phyloP scores from a whole-genome alignment of 306 rosid genomes.

The Bauhinia variegata region DNA sequence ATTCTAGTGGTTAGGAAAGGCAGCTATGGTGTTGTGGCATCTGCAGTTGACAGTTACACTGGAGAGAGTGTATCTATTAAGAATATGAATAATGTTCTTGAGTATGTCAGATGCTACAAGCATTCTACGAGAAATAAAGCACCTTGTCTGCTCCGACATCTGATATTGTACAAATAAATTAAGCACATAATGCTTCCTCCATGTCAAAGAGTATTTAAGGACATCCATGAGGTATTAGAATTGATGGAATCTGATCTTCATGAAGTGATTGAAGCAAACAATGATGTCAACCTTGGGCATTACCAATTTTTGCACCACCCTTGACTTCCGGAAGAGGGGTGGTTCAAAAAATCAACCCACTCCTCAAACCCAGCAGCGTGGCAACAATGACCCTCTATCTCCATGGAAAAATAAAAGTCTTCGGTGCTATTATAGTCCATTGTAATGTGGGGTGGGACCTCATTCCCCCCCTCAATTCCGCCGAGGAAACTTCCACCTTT shows the following conservation, averaged over 20 bases:
- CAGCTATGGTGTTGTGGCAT: constrained; percentile 78
- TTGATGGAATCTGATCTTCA: constrained; percentile 78
- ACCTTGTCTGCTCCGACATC: constrained; percentile 69
- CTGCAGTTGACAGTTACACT: constrained; percentile 67
- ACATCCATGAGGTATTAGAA: constrained; percentile 72
- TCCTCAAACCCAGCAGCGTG: too few relatives aligned
- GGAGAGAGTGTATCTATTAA: constrained; percentile 74
- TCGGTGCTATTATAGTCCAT: too few relatives aligned
- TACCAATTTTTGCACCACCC: too few relatives aligned
- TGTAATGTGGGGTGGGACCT: too few relatives aligned
- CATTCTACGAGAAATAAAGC: constrained; percentile 68
- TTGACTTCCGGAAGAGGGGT: too few relatives aligned
- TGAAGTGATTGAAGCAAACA: constrained; percentile 63
- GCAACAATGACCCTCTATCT: too few relatives aligned
- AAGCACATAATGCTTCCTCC: constrained; percentile 76
- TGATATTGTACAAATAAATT: constrained; percentile 71
- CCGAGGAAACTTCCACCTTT: too few relatives aligned
- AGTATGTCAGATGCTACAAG: constrained; percentile 71
- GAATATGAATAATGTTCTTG: constrained; percentile 67
- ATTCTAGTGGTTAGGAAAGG: constrained; percentile 70
- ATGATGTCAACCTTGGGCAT: constrained; percentile 67
- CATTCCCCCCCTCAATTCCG: too few relatives aligned
- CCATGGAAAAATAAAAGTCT: too few relatives aligned
- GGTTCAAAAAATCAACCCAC: too few relatives aligned
- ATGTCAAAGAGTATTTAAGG: constrained; percentile 63